phyloP scores from a whole-genome alignment of 208 protist species.

The Crithidia acanthocephali region DNA sequence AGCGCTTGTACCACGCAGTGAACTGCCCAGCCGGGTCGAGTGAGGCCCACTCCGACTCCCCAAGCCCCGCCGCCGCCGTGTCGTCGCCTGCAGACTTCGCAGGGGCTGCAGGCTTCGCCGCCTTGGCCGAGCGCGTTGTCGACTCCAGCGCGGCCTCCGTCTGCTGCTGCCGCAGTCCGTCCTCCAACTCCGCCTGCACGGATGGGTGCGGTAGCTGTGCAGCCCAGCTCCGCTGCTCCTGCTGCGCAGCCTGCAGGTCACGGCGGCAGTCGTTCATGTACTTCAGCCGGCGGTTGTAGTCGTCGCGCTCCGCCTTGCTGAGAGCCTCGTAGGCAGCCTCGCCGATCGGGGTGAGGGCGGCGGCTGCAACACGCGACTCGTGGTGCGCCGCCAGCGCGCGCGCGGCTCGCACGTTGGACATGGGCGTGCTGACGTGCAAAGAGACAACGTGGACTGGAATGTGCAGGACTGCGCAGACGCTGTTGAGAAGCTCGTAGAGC shows the following conservation, averaged over 20 bases:
- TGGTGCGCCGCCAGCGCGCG: constrained; percentile 42
- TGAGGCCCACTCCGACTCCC: constrained; percentile 15
- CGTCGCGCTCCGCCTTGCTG: constrained; percentile 44
- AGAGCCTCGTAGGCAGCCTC: constrained; percentile 83
- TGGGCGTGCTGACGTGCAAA: constrained; percentile 69
- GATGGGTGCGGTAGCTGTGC: constrained; percentile 29
- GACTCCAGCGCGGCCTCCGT: constrained; percentile 25
- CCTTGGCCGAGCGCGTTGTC: constrained; percentile 10
- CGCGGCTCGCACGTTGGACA: constrained; percentile 54
- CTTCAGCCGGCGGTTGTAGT: constrained; percentile 79
- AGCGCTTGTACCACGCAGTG: constrained; percentile 30
- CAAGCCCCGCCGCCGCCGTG: background rate
- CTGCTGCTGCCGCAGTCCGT: constrained; percentile 13
- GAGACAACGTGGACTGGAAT: constrained; percentile 61
- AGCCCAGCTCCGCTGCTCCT: constrained; percentile 14
- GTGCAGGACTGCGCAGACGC: constrained; percentile 36
- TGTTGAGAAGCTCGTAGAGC: constrained; percentile 53
- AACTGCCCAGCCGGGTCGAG: constrained; percentile 21
- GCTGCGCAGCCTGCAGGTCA: constrained; percentile 46
- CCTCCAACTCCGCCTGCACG: constrained; percentile 35
- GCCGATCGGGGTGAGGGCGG: constrained; percentile 50
- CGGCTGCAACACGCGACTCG: constrained; percentile 34
- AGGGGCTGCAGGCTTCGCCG: background rate
- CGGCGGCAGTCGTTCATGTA: constrained; percentile 83
- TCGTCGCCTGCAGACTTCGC: background rate